A percentile compares a stretch with the other conserved stretches of the same genome.
phyloP scores from a whole-genome alignment of 2,329 filamentous ascomycete species.

The Alternaria brassicicola region DNA sequence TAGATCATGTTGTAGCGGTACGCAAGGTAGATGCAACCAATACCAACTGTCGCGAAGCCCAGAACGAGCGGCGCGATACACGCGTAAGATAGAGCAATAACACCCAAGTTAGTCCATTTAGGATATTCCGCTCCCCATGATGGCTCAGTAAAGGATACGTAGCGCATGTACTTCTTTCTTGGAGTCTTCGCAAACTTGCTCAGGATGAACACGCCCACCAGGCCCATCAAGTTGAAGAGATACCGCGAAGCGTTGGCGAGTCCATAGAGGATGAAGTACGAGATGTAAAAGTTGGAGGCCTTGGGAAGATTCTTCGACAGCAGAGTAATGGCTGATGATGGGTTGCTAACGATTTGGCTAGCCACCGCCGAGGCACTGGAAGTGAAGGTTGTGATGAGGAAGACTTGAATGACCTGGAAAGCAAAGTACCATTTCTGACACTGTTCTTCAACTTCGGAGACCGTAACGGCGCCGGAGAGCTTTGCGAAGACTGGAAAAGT shows the following conservation, averaged over 20 bases:
- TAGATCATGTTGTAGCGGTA: slow-evolving; percentile 59
- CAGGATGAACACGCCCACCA: slow-evolving; percentile 84
- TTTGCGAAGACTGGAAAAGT: slow-evolving; percentile 38
- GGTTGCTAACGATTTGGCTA: slow-evolving; percentile 65
- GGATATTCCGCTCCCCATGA: slow-evolving; percentile 55
- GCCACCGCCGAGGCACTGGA: slow-evolving; percentile 72
- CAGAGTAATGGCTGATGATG: slow-evolving; percentile 64
- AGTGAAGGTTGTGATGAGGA: slow-evolving; percentile 82
- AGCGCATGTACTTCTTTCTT: slow-evolving; percentile 42
- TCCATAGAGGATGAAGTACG: slow-evolving; percentile 92
- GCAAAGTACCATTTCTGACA: slow-evolving; percentile 92
- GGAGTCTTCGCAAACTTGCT: slow-evolving; percentile 62
- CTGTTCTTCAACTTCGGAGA: slow-evolving; percentile 66
- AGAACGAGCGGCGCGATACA: slow-evolving; percentile 57
- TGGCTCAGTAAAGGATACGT: slow-evolving; percentile 50
- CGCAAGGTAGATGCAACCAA: slow-evolving; percentile 55
- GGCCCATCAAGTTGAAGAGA: slow-evolving; percentile 77
- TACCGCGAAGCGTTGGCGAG: slow-evolving; percentile 38
- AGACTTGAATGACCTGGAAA: slow-evolving; percentile 91
- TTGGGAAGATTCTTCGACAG: slow-evolving; percentile 78
- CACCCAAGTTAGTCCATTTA: slow-evolving; percentile 54
- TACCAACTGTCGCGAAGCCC: slow-evolving; percentile 53
- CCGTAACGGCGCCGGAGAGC: slow-evolving; percentile 45
- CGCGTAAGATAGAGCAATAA: slow-evolving; percentile 55
- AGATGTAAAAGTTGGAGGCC: slow-evolving; percentile 93